Conservation (phyloP, 1,139 yeast species). For the Lodderomyces metapsilosis region DNA sequence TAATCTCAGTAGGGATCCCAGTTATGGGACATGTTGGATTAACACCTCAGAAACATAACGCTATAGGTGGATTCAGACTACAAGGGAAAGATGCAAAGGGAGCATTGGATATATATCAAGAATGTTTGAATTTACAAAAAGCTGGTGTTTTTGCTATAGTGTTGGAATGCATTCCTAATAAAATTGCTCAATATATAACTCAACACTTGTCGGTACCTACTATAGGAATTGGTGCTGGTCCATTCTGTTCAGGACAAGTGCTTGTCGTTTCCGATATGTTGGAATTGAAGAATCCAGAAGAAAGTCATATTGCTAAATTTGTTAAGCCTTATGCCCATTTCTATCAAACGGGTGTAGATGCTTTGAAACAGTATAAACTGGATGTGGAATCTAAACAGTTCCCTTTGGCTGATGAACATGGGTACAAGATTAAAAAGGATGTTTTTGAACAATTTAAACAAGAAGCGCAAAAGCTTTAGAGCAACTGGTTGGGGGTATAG, state of each 20-base stretch:
- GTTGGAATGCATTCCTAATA: conserved; percentile 83
- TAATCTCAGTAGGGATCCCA: conserved; percentile 74
- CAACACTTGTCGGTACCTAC: conserved; percentile 65
- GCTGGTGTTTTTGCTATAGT: conserved; percentile 80
- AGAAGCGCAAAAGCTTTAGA: neutral
- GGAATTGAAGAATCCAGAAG: conserved; percentile 64
- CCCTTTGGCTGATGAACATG: conserved; percentile 64
- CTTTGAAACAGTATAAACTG: conserved; percentile 50
- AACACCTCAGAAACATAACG: conserved; percentile 82
- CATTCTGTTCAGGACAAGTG: conserved; percentile 82
- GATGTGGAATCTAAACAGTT: conserved; percentile 59
- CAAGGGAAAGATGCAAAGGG: conserved; percentile 66
- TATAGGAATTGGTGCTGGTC: conserved; percentile 96
- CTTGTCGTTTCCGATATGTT: conserved; percentile 82
- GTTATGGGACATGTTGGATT: conserved; percentile 92
- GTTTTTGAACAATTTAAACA: conserved; percentile 51
- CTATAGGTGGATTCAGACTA: conserved; percentile 82
- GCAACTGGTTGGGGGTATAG: neutral
- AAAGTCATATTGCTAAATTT: conserved; percentile 59
- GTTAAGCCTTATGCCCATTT: conserved; percentile 67
- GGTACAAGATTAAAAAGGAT: conserved; percentile 69
- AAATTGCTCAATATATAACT: conserved; percentile 68
- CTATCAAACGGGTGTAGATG: conserved; percentile 48
- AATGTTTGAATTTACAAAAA: conserved; percentile 67
- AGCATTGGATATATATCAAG: conserved; percentile 61